A percentile compares a stretch with the other conserved stretches of the same genome.
phyloP scores from a whole-genome alignment of 2,329 filamentous ascomycete species.

The Fusarium vanettenii region DNA sequence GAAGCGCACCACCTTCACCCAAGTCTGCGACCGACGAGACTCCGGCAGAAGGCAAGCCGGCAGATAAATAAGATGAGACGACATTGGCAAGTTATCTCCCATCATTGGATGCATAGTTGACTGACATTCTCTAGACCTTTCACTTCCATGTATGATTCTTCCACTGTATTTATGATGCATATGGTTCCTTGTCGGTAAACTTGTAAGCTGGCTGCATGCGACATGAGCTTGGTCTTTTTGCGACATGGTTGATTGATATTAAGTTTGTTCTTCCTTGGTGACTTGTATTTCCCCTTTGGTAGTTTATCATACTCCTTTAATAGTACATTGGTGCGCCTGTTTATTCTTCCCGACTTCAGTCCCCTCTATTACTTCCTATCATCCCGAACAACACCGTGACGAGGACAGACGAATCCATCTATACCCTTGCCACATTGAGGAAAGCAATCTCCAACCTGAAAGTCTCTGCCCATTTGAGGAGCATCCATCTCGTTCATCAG shows the following conservation, averaged over 20 bases:
- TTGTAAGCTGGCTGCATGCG: background rate
- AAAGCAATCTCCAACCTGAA: background rate
- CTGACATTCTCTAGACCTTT: slow-evolving; percentile 8
- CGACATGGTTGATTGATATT: background rate
- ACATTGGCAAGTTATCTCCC: background rate
- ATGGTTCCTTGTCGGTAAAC: background rate
- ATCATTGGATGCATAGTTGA: background rate
- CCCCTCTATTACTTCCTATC: background rate
- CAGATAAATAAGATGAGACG: slow-evolving; percentile 19
- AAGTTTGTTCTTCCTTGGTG: background rate
- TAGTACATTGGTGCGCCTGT: background rate
- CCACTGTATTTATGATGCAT: slow-evolving; percentile 18
- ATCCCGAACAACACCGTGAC: background rate
- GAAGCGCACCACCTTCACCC: slow-evolving; percentile 23
- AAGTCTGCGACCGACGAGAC: slow-evolving; percentile 23
- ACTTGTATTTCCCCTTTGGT: background rate
- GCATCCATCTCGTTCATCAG: slow-evolving; percentile 40
- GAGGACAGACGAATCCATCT: background rate
- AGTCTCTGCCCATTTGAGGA: slow-evolving; percentile 29
- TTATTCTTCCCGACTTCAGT: background rate
- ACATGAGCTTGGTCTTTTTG: background rate
- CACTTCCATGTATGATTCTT: slow-evolving; percentile 20
- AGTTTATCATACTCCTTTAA: background rate
- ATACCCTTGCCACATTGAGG: background rate
- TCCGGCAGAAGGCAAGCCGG: slow-evolving; percentile 27